Percentiles rank a stretch among this genome's conserved stretches.
Evolutionary conservation across 2,329 filamentous ascomycete species (phyloP).

Genomic region (Hypoxylon sp.): DNA sequence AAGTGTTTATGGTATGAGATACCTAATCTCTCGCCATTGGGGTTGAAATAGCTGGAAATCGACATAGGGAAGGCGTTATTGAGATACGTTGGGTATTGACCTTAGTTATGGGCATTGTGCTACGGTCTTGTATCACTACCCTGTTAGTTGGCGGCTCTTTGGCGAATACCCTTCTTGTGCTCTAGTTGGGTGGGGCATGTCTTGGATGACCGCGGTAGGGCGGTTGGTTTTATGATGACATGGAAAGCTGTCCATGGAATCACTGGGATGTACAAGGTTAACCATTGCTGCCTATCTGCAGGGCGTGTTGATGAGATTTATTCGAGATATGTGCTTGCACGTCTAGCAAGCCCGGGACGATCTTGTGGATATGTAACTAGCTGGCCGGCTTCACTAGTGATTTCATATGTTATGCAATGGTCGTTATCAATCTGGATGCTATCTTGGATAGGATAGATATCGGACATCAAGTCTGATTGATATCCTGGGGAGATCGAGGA

Average conservation of each 20-base stretch:
- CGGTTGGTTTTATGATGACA: not conserved
- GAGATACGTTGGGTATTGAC: not conserved
- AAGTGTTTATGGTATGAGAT: constrained; percentile 1
- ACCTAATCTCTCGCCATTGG: not conserved
- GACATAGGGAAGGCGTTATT: constrained; percentile 5
- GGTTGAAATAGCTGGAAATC: not conserved
- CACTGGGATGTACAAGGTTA: too few species aligned
- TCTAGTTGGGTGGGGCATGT: not conserved
- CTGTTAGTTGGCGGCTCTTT: not conserved
- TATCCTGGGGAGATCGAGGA: not conserved
- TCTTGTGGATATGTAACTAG: not conserved
- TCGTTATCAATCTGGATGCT: not conserved
- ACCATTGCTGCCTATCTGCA: not conserved
- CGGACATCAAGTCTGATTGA: not conserved
- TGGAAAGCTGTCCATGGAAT: not conserved
- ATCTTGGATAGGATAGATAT: not conserved
- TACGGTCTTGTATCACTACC: not conserved
- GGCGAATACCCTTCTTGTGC: not conserved
- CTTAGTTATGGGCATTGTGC: not conserved
- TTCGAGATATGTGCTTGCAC: not conserved
- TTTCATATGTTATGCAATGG: not conserved
- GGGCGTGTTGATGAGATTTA: not conserved
- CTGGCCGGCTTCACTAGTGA: not conserved
- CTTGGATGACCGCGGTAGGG: not conserved
- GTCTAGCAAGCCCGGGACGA: not conserved